These are phyloP conservation scores for Fusarium newnesense DNA, from an alignment of 2,329 filamentous ascomycete species.

Conservation along the genomic window DNA sequence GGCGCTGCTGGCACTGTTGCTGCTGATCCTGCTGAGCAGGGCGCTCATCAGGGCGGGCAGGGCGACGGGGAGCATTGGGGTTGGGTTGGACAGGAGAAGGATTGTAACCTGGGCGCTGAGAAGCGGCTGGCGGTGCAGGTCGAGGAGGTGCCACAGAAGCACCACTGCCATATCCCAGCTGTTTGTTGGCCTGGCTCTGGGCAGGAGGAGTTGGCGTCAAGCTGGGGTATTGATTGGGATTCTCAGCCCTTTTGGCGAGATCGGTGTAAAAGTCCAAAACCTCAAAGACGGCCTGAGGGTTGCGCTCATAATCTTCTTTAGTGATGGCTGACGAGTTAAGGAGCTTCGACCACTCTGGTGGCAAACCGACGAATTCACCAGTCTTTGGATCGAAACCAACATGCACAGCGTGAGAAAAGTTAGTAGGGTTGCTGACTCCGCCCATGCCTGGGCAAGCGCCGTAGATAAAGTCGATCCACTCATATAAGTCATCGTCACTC, in stretches of 20 bases:
- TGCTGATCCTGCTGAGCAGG: conserved; percentile 51
- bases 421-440: conserved; percentile 97
- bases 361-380: conserved; percentile 92
- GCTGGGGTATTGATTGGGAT: conserved; percentile 74
- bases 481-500: conserved; percentile 95
- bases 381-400: conserved; percentile 97
- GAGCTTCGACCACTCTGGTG: conserved; percentile 96
- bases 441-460: conserved; percentile 97
- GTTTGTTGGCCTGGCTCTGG: conserved; percentile 67
- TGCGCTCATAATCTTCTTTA: conserved; percentile 98
- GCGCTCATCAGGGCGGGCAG: conserved; percentile 53
- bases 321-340: conserved; percentile 97
- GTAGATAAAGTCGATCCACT: conserved; percentile 99
- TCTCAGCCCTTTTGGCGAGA: conserved; percentile 79
- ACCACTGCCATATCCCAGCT: conserved; percentile 67
- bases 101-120: conserved; percentile 58
- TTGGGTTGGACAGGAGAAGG: conserved; percentile 51
- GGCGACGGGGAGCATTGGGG: conserved; percentile 56
- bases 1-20: conserved; percentile 66
- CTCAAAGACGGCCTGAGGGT: conserved; percentile 86
- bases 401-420: conserved; percentile 96
- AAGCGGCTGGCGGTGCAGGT: conserved; percentile 63
- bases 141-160: conserved; percentile 74
- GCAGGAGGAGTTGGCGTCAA: conserved; percentile 74
- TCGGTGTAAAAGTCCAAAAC: conserved; percentile 88